These are phyloP conservation scores for Urostyla sp. DNA, from an alignment of 73 alveolate species.

Conservation along the genomic window DNA sequence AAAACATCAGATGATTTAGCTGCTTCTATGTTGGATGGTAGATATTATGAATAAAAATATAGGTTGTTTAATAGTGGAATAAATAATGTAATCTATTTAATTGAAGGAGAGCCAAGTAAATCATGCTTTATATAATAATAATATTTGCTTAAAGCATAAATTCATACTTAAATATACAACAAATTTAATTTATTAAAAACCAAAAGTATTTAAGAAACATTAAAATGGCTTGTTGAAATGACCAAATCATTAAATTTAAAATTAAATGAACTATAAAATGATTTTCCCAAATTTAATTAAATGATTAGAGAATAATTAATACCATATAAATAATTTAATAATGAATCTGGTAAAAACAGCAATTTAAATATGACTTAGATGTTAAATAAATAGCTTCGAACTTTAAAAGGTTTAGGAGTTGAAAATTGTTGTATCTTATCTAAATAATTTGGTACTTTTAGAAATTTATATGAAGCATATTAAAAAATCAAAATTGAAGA, in stretches of 20 bases:
- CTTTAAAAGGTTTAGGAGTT: conserved; percentile 84
- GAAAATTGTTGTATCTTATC: conserved; percentile 79
- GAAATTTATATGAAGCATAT: conserved; percentile 66
- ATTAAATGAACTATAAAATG: conserved; percentile 59
- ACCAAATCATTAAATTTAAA: conserved; percentile 63
- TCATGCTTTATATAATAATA: conserved; percentile 50
- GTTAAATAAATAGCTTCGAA: conserved; percentile 84
- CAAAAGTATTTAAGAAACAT: conserved; percentile 54
- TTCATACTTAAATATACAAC: conserved; percentile 70
- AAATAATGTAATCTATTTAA: conserved; percentile 83
- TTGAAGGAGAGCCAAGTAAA: conserved; percentile 82
- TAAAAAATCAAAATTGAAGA: conserved; percentile 75
- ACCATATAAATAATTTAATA: conserved; percentile 74
- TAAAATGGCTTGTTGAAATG: conserved; percentile 75
- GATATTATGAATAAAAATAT: conserved; percentile 92
- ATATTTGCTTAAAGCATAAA: conserved; percentile 65
- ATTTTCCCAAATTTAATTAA: conserved; percentile 65
- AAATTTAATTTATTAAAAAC: conserved; percentile 62
- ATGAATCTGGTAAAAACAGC: conserved; percentile 79
- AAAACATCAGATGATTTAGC: conserved; percentile 95
- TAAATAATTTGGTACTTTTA: conserved; percentile 83
- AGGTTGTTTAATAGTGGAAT: conserved; percentile 82
- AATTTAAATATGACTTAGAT: conserved; percentile 78
- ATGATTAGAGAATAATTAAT: conserved; percentile 67
- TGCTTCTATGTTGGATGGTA: conserved; percentile 86